Conservation (phyloP, 2,329 filamentous ascomycete genomes). For the Biscogniauxia mediterranea region DNA sequence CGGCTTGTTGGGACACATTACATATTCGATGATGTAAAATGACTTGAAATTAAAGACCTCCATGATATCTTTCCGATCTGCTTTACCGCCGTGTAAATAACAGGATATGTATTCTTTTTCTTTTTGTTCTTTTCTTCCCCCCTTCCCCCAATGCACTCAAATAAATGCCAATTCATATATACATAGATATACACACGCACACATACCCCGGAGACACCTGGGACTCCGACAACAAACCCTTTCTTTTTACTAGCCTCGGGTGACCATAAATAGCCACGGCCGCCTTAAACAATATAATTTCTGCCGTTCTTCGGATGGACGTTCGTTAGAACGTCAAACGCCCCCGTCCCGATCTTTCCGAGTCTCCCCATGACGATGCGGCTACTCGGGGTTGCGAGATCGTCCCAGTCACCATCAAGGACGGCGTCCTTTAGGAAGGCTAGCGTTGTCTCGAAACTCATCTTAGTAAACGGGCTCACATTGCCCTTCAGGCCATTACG, state of each 20-base stretch:
- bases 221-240: neutral
- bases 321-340: conserved; percentile 79
- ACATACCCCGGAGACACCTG: conserved; percentile 12
- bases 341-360: conserved; percentile 82
- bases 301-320: conserved; percentile 53
- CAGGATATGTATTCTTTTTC: no score
- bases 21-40: no score
- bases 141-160: no score
- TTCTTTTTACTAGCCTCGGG: neutral
- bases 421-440: conserved; percentile 92
- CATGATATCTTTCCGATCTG: no score
- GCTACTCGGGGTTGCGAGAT: conserved; percentile 79
- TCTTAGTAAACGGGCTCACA: conserved; percentile 92
- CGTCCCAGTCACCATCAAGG: conserved; percentile 85
- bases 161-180: neutral
- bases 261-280: neutral
- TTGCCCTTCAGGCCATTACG: conserved; percentile 83
- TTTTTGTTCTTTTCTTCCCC: no score
- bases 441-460: conserved; percentile 98
- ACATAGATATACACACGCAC: conserved; percentile 1
- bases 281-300: conserved; percentile 22
- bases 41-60: no score
- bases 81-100: no score
- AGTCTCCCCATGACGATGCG: conserved; percentile 84
- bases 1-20: no score